A percentile compares a stretch with the other conserved stretches of the same genome.
phyloP scores from a whole-genome alignment of 306 rosid genomes.

The Nissolia schottii region DNA sequence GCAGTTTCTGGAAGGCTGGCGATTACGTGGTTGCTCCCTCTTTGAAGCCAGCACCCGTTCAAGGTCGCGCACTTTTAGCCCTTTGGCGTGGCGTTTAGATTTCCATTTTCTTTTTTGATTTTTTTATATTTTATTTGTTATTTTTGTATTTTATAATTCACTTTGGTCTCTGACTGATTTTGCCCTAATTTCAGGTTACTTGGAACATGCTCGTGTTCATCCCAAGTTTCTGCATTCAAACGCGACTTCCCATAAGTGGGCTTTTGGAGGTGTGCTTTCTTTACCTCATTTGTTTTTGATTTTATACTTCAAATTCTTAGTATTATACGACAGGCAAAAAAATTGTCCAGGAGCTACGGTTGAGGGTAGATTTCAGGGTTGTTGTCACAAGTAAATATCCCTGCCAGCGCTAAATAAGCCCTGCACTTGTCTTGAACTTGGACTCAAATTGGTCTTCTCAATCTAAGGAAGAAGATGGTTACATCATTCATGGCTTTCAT shows the following conservation, averaged over 20 bases:
- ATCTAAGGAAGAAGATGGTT: not conserved
- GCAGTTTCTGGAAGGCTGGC: constrained; percentile 93
- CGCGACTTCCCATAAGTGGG: constrained; percentile 98
- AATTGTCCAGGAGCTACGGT: not conserved
- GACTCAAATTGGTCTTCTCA: not conserved
- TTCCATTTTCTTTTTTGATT: not conserved
- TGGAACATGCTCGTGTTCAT: constrained; percentile 94
- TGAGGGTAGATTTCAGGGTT: too few relatives aligned
- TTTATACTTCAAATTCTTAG: not conserved
- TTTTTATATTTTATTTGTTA: not conserved
- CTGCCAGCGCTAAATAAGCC: too few relatives aligned
- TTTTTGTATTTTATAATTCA: not conserved
- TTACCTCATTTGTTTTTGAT: not conserved
- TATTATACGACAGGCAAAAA: too few relatives aligned
- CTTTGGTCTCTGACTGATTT: not conserved
- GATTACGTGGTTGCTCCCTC: constrained; percentile 45
- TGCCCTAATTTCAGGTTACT: constrained; percentile 42
- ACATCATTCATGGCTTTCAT: not conserved
- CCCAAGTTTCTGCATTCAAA: constrained; percentile 98
- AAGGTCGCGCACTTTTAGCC: constrained; percentile 21
- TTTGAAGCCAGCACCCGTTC: constrained; percentile 16
- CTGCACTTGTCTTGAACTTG: not conserved
- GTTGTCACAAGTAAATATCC: too few relatives aligned
- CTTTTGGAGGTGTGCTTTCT: constrained; percentile 76
- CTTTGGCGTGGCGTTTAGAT: not conserved